A percentile compares a stretch with the other conserved stretches of the same genome.
Conservation (phyloP, 2,329 filamentous ascomycete species). For the Ophiocordyceps polyrhachis-furcata region DNA sequence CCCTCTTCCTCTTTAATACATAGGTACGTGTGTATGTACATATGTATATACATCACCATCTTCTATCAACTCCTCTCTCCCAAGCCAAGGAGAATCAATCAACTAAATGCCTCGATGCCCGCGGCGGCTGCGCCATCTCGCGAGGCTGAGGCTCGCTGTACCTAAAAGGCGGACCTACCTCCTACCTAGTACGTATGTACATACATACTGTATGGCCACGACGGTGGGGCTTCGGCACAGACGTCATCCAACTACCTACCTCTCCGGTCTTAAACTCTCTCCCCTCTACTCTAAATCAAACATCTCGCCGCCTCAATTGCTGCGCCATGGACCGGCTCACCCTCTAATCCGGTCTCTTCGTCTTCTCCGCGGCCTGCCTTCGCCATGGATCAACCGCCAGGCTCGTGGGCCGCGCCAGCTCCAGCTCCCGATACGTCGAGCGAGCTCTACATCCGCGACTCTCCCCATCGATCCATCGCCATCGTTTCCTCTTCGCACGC, state of each 20-base stretch:
- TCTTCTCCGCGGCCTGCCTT: not conserved
- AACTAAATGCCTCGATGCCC: not conserved
- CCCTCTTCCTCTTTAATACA: not conserved
- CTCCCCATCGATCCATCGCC: constrained; percentile 73
- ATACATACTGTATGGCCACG: not conserved
- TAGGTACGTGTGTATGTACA: no score
- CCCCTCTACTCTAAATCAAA: not conserved
- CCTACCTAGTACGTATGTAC: no score
- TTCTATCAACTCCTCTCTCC: not conserved
- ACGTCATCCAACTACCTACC: not conserved
- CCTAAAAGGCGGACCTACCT: not conserved
- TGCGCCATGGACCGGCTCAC: not conserved
- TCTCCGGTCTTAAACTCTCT: not conserved
- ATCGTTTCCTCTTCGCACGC: constrained; percentile 64
- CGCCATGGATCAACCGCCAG: constrained; percentile 28
- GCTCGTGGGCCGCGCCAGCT: constrained; percentile 26
- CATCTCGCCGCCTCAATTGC: not conserved
- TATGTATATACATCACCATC: not conserved
- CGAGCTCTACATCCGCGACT: constrained; percentile 69
- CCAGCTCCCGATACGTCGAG: constrained; percentile 42
- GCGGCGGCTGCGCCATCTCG: not conserved
- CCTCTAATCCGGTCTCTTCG: constrained; percentile 1
- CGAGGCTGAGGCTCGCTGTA: not conserved
- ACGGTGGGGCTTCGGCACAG: not conserved
- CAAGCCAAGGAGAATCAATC: not conserved